phyloP scores from a whole-genome alignment of 208 protist species.

The Phytomonas francai region DNA sequence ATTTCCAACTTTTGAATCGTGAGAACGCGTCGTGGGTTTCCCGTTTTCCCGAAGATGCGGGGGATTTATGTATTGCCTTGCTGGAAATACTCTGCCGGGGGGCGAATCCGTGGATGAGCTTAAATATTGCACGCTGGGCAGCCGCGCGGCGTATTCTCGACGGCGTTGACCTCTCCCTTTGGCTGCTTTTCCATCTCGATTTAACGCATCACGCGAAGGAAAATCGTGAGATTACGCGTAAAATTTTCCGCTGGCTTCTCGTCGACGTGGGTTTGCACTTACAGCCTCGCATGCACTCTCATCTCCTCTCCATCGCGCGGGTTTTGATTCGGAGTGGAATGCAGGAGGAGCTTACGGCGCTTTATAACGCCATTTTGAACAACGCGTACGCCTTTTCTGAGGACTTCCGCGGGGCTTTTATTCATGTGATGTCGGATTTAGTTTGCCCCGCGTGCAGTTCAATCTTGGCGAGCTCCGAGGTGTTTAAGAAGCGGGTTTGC shows the following conservation, averaged over 20 bases:
- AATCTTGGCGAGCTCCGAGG: constrained; percentile 44
- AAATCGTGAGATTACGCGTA: constrained; percentile 48
- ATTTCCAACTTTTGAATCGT: constrained; percentile 72
- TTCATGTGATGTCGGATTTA: constrained; percentile 63
- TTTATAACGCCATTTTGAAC: constrained; percentile 81
- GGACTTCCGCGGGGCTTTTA: constrained; percentile 57
- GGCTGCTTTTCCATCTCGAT: constrained; percentile 71
- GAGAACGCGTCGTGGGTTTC: constrained; percentile 53
- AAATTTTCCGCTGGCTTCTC: constrained; percentile 78
- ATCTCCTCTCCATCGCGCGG: constrained; percentile 61
- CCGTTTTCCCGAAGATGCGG: constrained; percentile 40
- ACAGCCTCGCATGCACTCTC: constrained; percentile 55
- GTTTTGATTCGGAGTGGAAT: constrained; percentile 60
- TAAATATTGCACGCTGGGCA: constrained; percentile 62
- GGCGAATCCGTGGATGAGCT: constrained; percentile 67
- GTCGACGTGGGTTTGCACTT: constrained; percentile 75
- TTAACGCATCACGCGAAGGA: constrained; percentile 63
- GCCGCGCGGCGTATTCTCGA: constrained; percentile 63
- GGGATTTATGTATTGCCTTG: constrained; percentile 49
- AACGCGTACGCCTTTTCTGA: constrained; percentile 58
- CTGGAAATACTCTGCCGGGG: constrained; percentile 66
- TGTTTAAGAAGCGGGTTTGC: constrained; percentile 60
- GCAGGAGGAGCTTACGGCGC: constrained; percentile 51
- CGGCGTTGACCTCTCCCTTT: constrained; percentile 74
- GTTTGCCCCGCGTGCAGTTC: constrained; percentile 61